A percentile compares a stretch with the other conserved stretches of the same genome.
These are phyloP conservation scores for Starmerella floricola DNA, from an alignment of 805 yeast species.

Conservation along the genomic window DNA sequence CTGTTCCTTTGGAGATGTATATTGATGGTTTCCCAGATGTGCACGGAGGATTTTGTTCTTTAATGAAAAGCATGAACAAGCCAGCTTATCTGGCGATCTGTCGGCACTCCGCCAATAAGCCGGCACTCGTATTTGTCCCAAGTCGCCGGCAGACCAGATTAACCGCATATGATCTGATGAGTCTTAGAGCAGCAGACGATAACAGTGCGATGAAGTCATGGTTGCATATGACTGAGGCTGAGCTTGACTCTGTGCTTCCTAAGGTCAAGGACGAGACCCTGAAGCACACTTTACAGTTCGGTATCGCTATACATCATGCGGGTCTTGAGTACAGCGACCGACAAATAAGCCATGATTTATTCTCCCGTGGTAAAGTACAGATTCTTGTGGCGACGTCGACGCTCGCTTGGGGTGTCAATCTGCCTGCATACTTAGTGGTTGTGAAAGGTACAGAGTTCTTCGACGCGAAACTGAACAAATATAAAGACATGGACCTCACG, in stretches of 20 bases:
- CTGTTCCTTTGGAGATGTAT: conserved; percentile 76
- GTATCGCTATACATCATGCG: conserved; percentile 74
- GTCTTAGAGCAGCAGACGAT: conserved; percentile 45
- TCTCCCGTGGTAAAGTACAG: conserved; percentile 60
- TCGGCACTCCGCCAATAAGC: conserved; percentile 76
- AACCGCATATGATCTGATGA: conserved; percentile 67
- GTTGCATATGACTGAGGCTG: conserved; percentile 51
- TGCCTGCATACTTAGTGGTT: conserved; percentile 68
- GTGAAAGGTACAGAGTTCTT: conserved; percentile 65
- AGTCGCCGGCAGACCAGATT: conserved; percentile 72
- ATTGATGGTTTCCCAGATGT: conserved; percentile 79
- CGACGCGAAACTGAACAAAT: conserved; percentile 47
- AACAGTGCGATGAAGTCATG: conserved; percentile 67
- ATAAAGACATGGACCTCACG: conserved; percentile 70
- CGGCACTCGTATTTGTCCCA: conserved; percentile 74
- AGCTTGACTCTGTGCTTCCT: conserved; percentile 39
- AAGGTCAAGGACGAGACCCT: conserved; percentile 75
- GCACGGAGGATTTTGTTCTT: conserved; percentile 57
- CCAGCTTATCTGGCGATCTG: conserved; percentile 90
- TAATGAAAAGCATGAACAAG: conserved; percentile 79
- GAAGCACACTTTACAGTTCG: conserved; percentile 58
- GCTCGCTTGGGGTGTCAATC: conserved; percentile 75
- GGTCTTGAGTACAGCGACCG: conserved; percentile 67
- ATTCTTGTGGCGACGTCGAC: conserved; percentile 70
- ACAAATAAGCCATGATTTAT: conserved; percentile 54